Conservation (phyloP, 164 flowering plant species). For the Vitis rotundifolia region DNA sequence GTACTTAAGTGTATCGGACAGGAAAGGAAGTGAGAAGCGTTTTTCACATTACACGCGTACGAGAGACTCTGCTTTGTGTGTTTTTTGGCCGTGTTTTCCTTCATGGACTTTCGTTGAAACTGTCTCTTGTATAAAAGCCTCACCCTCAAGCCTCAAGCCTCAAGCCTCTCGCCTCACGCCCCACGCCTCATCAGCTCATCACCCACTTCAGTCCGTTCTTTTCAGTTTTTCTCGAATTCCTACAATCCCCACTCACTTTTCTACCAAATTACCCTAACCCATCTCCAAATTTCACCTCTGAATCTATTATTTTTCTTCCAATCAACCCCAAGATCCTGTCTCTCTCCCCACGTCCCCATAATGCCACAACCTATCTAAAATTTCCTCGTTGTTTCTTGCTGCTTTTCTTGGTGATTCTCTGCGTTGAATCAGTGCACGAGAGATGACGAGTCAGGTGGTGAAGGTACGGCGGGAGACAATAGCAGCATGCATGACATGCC, state of each 20-base stretch:
- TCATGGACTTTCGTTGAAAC: too few species aligned
- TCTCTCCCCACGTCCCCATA: not conserved
- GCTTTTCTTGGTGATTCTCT: not conserved
- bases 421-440: constrained; percentile 8
- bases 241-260: constrained; percentile 21
- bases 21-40: too few species aligned
- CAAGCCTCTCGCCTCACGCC: too few species aligned
- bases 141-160: too few species aligned
- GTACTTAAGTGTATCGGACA: too few species aligned
- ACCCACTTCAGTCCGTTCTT: too few species aligned
- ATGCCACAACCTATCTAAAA: not conserved
- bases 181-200: too few species aligned
- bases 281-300: constrained; percentile 18
- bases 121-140: too few species aligned
- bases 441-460: constrained; percentile 65
- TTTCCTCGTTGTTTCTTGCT: not conserved
- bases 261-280: constrained; percentile 7
- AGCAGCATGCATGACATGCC: constrained; percentile 91
- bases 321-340: constrained; percentile 2
- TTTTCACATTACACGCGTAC: too few species aligned
- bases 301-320: not conserved
- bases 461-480: constrained; percentile 63
- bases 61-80: too few species aligned
- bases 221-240: constrained; percentile 8
- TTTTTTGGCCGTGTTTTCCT: too few species aligned